phyloP scores from a whole-genome alignment of 805 yeast genomes.

The Maudiozyma pseudohumilis region DNA sequence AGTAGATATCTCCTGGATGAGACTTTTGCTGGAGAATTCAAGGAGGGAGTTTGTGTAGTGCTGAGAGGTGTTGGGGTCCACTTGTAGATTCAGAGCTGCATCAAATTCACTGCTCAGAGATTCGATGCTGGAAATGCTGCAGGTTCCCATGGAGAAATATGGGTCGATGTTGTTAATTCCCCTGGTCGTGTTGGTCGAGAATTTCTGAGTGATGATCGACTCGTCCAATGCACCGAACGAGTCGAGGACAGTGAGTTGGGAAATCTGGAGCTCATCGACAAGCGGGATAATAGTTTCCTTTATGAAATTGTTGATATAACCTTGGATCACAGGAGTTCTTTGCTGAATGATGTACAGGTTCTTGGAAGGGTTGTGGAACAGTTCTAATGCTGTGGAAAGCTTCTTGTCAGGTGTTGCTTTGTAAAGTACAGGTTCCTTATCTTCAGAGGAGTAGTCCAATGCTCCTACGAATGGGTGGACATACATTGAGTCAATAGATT shows the following conservation, averaged over 20 bases:
- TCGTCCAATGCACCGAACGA: conserved; percentile 53
- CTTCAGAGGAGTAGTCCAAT: conserved; percentile 37
- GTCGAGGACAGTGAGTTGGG: conserved; percentile 47
- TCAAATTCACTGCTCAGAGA: conserved; percentile 18
- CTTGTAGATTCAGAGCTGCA: conserved; percentile 14
- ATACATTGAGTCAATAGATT: conserved; percentile 46
- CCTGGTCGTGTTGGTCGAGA: conserved; percentile 1
- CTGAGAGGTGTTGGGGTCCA: conserved; percentile 10
- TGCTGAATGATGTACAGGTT: conserved; percentile 61
- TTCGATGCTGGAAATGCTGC: conserved; percentile 17
- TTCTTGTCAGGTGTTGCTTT: conserved; percentile 9
- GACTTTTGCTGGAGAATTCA: conserved; percentile 16
- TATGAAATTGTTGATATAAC: conserved; percentile 42
- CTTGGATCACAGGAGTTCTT: conserved; percentile 75
- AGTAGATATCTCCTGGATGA: conserved; percentile 22
- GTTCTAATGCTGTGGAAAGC: conserved; percentile 57
- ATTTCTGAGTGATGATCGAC: conserved; percentile 1
- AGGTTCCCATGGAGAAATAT: conserved; percentile 17
- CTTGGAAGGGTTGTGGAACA: conserved; percentile 37
- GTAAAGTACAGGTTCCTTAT: conserved; percentile 10
- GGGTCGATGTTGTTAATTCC: conserved; percentile 2
- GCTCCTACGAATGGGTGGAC: conserved; percentile 84
- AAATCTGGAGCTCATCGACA: conserved; percentile 33
- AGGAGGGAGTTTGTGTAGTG: conserved; percentile 16
- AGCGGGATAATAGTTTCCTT: conserved; percentile 42